Conservation (phyloP, 129 eudicot genomes). For the Calendula officinalis region DNA sequence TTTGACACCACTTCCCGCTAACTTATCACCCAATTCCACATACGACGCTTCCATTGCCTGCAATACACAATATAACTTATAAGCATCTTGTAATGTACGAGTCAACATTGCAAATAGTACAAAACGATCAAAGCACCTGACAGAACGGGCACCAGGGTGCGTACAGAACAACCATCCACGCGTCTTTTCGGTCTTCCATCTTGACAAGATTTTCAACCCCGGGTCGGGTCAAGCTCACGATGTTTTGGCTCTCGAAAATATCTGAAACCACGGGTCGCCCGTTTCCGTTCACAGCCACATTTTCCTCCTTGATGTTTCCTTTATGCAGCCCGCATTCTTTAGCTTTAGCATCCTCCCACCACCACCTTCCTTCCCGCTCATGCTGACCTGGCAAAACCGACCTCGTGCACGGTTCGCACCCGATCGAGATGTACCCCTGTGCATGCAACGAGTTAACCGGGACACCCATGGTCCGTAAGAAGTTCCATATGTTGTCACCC, state of each 20-base stretch:
- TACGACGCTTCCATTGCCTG: slow-evolving; percentile 93
- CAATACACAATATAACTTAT: background rate
- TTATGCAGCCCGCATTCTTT: slow-evolving; percentile 98
- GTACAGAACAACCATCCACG: slow-evolving; percentile 91
- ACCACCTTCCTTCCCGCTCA: slow-evolving; percentile 99
- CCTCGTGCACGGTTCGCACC: slow-evolving; percentile 99
- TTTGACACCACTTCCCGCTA: slow-evolving; percentile 73
- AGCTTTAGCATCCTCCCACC: slow-evolving; percentile 99
- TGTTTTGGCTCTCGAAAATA: slow-evolving; percentile 48
- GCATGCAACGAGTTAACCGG: slow-evolving; percentile 89
- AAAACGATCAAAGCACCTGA: slow-evolving; percentile 46
- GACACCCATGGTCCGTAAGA: slow-evolving; percentile 80
- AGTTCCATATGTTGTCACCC: slow-evolving; percentile 76
- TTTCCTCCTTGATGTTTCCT: slow-evolving; percentile 80
- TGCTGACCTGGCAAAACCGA: slow-evolving; percentile 93
- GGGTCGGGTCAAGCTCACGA: slow-evolving; percentile 63
- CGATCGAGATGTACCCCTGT: slow-evolving; percentile 85
- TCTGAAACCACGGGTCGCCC: slow-evolving; percentile 48
- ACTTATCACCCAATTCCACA: slow-evolving; percentile 73
- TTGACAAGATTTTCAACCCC: slow-evolving; percentile 83
- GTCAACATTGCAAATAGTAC: background rate
- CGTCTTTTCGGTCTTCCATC: slow-evolving; percentile 65
- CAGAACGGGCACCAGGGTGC: slow-evolving; percentile 98
- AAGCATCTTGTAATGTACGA: background rate
- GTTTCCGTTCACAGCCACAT: slow-evolving; percentile 36